Evolutionary conservation across 202 grass and related monocot genomes (phyloP).

Genomic region (Carex sylvatica): DNA sequence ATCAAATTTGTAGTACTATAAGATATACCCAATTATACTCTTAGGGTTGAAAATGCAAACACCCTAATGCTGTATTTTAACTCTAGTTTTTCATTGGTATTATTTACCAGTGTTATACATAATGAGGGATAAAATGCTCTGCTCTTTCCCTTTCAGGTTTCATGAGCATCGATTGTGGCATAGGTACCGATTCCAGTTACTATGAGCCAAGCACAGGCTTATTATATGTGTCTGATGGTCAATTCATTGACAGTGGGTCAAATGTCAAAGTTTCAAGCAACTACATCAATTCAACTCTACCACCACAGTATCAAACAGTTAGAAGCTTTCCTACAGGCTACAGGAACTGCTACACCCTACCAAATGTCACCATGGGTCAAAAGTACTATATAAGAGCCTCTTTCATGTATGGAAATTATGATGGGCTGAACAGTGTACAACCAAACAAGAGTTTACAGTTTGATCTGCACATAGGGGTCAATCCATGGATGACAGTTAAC

Average conservation of each 20-base stretch:
- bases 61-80: too few relatives aligned
- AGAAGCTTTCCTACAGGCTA: conserved; percentile 33
- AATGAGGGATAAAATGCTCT: background rate
- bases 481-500: conserved; percentile 20
- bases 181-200: background rate
- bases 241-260: background rate
- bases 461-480: conserved; percentile 23
- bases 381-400: conserved; percentile 29
- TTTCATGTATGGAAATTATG: conserved; percentile 34
- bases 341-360: conserved; percentile 19
- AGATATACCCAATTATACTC: background rate
- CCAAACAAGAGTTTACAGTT: background rate
- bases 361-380: background rate
- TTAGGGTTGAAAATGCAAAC: too few relatives aligned
- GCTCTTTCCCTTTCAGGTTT: conserved; percentile 1
- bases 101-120: background rate
- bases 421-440: conserved; percentile 5
- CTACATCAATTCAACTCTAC: conserved; percentile 1
- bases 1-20: too few relatives aligned
- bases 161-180: conserved; percentile 4
- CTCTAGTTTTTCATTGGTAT: background rate
- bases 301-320: conserved; percentile 1
- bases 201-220: background rate
- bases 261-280: conserved; percentile 6
- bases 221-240: conserved; percentile 7